Conservation (phyloP, 1,139 yeast genomes). For the Hanseniaspora sp. region DNA sequence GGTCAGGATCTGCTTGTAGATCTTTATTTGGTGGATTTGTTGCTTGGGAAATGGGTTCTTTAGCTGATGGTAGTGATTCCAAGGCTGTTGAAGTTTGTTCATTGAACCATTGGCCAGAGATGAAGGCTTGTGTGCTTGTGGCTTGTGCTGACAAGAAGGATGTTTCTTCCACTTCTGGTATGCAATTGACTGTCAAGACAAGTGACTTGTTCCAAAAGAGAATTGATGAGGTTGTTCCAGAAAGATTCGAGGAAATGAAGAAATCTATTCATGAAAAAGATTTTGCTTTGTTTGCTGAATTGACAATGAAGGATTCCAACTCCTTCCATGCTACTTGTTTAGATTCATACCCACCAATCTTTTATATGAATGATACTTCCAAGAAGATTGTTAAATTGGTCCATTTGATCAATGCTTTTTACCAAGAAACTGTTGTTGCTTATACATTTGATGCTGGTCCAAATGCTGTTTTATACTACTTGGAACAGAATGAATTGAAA, state of each 20-base stretch:
- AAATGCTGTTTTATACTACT: conserved; percentile 88
- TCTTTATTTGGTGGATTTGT: conserved; percentile 95
- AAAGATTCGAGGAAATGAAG: conserved; percentile 73
- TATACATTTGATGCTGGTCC: conserved; percentile 99
- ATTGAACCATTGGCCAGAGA: conserved; percentile 74
- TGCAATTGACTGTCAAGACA: conserved; percentile 88
- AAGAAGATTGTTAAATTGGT: conserved; percentile 72
- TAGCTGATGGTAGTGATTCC: conserved; percentile 70
- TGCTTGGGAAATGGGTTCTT: conserved; percentile 94
- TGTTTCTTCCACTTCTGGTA: conserved; percentile 87
- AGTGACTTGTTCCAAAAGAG: conserved; percentile 77
- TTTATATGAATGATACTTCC: conserved; percentile 91
- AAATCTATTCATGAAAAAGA: conserved; percentile 57
- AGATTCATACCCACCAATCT: conserved; percentile 91
- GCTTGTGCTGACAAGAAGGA: conserved; percentile 90
- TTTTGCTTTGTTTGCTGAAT: conserved; percentile 68
- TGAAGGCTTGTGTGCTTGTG: conserved; percentile 84
- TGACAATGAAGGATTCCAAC: conserved; percentile 93
- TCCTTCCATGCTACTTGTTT: conserved; percentile 95
- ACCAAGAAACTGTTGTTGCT: conserved; percentile 67
- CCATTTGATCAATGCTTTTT: conserved; percentile 60
- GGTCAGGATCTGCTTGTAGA: conserved; percentile 96
- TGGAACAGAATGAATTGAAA: conserved; percentile 54
- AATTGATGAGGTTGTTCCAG: conserved; percentile 69
- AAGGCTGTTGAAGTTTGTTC: conserved; percentile 88